phyloP scores from a whole-genome alignment of 768 basidiomycete genomes.

The Boletus edulis region DNA sequence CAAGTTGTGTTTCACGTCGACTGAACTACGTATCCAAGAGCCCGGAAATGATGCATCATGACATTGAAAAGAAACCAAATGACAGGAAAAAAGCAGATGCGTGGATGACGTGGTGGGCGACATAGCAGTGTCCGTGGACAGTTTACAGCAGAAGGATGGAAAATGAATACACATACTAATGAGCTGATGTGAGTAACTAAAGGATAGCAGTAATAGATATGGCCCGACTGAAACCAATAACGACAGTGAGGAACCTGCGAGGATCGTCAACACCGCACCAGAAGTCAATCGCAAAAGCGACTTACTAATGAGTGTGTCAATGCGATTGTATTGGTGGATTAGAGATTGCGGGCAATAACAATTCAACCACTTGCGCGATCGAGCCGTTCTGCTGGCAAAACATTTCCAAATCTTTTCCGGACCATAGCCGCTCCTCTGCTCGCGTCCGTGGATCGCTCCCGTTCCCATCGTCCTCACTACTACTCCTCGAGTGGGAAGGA shows the following conservation, averaged over 20 bases:
- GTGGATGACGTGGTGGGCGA: constrained; percentile 22
- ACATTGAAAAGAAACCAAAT: constrained; percentile 13
- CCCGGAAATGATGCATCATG: constrained; percentile 16
- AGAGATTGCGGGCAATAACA: constrained; percentile 51
- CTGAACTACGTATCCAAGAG: not conserved
- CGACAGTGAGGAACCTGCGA: constrained; percentile 15
- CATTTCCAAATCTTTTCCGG: constrained; percentile 78
- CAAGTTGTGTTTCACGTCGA: not conserved
- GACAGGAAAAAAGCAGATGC: constrained; percentile 16
- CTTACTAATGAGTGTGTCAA: constrained; percentile 26
- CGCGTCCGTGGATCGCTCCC: constrained; percentile 33
- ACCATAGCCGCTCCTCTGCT: constrained; percentile 58
- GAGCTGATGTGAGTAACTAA: constrained; percentile 23
- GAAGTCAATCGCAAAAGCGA: not conserved
- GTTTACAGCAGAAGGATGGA: constrained; percentile 25
- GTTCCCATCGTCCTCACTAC: constrained; percentile 32
- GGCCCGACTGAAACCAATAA: constrained; percentile 21
- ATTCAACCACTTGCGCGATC: constrained; percentile 70
- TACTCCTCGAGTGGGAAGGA: constrained; percentile 25
- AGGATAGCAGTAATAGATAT: constrained; percentile 28
- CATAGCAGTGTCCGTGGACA: constrained; percentile 23
- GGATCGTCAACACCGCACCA: constrained; percentile 10
- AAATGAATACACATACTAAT: constrained; percentile 30
- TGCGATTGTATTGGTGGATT: constrained; percentile 34
- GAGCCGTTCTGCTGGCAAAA: constrained; percentile 90